Percentiles rank a stretch among this genome's conserved stretches.
Evolutionary conservation across 345 rosid genomes (phyloP).

Genomic region (Moricandia arvensis): DNA sequence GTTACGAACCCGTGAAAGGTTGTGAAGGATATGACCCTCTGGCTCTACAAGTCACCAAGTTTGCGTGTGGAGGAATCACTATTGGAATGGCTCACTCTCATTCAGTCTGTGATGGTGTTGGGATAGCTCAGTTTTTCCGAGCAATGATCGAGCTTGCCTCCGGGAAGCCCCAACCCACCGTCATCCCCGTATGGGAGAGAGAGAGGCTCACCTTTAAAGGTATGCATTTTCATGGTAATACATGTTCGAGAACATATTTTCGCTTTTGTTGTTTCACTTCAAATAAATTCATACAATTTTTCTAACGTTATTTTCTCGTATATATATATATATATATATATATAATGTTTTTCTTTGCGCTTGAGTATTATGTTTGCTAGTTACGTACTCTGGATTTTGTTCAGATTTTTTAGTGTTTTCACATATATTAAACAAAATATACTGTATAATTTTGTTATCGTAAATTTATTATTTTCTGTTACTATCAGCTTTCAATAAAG

Average conservation of each 20-base stretch:
- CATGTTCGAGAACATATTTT: neutral
- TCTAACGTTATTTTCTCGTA: too few species aligned
- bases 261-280: too few species aligned
- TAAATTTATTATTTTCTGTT: too few species aligned
- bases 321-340: too few species aligned
- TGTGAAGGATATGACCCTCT: conserved; percentile 9
- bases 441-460: too few species aligned
- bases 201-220: conserved; percentile 27
- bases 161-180: conserved; percentile 36
- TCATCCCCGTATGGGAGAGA: conserved; percentile 56
- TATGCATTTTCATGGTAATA: neutral
- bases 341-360: too few species aligned
- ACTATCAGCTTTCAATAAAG: too few species aligned
- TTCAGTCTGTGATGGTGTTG: conserved; percentile 47
- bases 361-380: too few species aligned
- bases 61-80: conserved; percentile 53
- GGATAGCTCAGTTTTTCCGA: conserved; percentile 41
- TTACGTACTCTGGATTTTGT: too few species aligned
- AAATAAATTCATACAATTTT: too few species aligned
- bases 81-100: conserved; percentile 51
- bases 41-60: conserved; percentile 47
- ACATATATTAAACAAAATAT: too few species aligned
- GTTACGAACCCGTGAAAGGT: neutral
- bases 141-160: conserved; percentile 42
- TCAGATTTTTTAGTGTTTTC: too few species aligned